phyloP scores from a whole-genome alignment of 1,284 basidiomycete genomes.

The Malassezia furfur region DNA sequence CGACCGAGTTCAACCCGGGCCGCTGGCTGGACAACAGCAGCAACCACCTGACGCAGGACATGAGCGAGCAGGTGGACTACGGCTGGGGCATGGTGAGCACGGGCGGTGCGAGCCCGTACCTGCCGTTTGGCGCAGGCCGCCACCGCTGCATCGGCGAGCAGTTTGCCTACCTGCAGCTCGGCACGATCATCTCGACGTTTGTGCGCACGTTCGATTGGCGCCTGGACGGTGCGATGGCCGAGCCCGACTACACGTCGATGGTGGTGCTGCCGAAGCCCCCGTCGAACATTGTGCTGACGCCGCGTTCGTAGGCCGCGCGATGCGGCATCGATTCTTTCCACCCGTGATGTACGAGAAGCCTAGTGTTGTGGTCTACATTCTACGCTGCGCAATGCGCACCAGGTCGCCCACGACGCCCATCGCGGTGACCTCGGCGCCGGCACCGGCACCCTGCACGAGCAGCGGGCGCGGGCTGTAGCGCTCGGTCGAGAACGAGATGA shows the following conservation, averaged over 20 bases:
- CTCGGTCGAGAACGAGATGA: conserved; percentile 90
- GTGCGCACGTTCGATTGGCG: conserved; percentile 68
- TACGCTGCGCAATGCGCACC: conserved; percentile 49
- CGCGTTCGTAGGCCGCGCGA: not conserved
- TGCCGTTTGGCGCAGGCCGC: conserved; percentile 84
- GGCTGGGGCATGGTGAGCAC: conserved; percentile 66
- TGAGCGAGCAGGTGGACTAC: conserved; percentile 84
- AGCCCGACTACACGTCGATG: conserved; percentile 75
- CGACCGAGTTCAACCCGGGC: conserved; percentile 60
- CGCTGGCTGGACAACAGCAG: conserved; percentile 59
- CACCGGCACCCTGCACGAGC: conserved; percentile 88
- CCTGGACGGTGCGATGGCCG: conserved; percentile 61
- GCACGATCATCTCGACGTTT: conserved; percentile 69
- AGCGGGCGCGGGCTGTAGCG: conserved; percentile 61
- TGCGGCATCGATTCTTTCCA: too few relatives aligned
- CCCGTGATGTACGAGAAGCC: too few relatives aligned
- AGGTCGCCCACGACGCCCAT: conserved; percentile 85
- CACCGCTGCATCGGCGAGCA: conserved; percentile 93
- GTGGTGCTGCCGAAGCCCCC: conserved; percentile 57
- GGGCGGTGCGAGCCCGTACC: conserved; percentile 58
- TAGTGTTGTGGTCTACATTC: not conserved
- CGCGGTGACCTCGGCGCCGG: conserved; percentile 91
- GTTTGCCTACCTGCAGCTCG: conserved; percentile 92
- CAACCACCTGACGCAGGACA: conserved; percentile 58
- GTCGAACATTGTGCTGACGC: conserved; percentile 14